A percentile compares a stretch with the other conserved stretches of the same genome.
Conservation (phyloP, 352 stramenopile genomes). For the Phytophthora tubulina region DNA sequence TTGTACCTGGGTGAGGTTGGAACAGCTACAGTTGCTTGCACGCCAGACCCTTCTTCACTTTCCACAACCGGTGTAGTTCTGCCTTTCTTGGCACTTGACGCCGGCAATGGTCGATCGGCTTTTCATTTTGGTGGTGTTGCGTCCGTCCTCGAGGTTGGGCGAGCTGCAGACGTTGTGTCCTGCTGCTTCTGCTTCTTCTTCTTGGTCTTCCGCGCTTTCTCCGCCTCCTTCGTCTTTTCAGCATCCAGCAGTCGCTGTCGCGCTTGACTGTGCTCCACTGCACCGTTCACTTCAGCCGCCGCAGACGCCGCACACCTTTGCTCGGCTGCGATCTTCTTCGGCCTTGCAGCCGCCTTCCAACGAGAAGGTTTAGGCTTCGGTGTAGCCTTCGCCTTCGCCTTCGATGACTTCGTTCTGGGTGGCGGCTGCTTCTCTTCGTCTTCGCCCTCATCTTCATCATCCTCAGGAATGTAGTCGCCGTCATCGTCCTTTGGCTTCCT, state of each 20-base stretch:
- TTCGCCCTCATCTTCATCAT: constrained; percentile 2
- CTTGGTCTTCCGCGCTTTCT: too few species aligned
- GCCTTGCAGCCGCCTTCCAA: too few species aligned
- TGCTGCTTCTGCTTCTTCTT: not conserved
- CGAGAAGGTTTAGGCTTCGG: not conserved
- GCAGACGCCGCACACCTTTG: not conserved
- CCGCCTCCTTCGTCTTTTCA: too few species aligned
- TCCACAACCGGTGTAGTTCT: too few species aligned
- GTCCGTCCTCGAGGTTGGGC: too few species aligned
- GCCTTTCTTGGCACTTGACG: too few species aligned
- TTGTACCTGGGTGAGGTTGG: too few species aligned
- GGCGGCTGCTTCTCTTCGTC: constrained; percentile 7
- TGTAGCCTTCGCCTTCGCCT: not conserved
- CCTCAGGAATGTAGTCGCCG: not conserved
- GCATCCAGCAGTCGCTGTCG: not conserved
- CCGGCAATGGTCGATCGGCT: too few species aligned
- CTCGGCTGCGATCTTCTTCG: not conserved
- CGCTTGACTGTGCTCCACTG: not conserved
- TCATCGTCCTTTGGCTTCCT: constrained; percentile 6
- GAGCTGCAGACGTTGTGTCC: not conserved
- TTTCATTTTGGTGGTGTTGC: too few species aligned
- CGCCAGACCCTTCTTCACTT: too few species aligned
- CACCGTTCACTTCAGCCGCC: not conserved
- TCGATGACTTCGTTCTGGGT: not conserved
- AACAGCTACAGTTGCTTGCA: too few species aligned